Conservation (phyloP, 2,329 filamentous ascomycete species). For the Massarina eburnea region DNA sequence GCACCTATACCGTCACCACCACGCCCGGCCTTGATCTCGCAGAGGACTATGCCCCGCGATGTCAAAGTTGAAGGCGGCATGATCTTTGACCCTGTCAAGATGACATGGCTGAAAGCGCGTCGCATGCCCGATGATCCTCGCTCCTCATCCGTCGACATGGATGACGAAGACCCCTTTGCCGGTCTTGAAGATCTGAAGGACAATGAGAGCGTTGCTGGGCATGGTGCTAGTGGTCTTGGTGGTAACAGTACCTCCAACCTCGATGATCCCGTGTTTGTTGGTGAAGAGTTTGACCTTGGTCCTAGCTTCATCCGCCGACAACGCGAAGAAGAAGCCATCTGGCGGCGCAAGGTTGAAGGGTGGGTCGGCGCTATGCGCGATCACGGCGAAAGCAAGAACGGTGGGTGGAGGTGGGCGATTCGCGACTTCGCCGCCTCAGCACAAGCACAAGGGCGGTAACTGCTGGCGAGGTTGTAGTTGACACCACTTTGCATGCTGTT, state of each 20-base stretch:
- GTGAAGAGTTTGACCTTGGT: conserved; percentile 96
- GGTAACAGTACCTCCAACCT: conserved; percentile 21
- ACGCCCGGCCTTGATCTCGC: conserved; percentile 82
- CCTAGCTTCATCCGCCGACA: conserved; percentile 90
- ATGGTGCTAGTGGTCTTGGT: conserved; percentile 16
- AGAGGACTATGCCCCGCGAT: conserved; percentile 77
- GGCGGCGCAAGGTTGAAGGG: conserved; percentile 82
- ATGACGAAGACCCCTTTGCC: conserved; percentile 92
- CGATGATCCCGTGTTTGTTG: conserved; percentile 58
- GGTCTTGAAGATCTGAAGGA: conserved; percentile 93
- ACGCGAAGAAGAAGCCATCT: conserved; percentile 86
- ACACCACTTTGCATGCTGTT: conserved; percentile 1
- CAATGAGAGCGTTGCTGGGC: conserved; percentile 40
- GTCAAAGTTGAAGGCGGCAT: conserved; percentile 96
- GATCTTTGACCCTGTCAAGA: conserved; percentile 95
- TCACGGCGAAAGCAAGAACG: conserved; percentile 40
- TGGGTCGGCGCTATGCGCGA: conserved; percentile 70
- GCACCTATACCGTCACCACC: conserved; percentile 46
- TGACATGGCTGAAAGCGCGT: conserved; percentile 90
- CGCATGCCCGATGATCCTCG: conserved; percentile 37
- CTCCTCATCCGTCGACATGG: conserved; percentile 62
- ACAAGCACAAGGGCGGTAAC: conserved; percentile 19
- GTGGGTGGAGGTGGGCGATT: conserved; percentile 76
- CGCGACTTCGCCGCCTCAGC: conserved; percentile 47
- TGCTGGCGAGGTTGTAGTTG: conserved; percentile 15